Conservation (phyloP, 495 filamentous ascomycete species). For the Podospora appendiculata region DNA sequence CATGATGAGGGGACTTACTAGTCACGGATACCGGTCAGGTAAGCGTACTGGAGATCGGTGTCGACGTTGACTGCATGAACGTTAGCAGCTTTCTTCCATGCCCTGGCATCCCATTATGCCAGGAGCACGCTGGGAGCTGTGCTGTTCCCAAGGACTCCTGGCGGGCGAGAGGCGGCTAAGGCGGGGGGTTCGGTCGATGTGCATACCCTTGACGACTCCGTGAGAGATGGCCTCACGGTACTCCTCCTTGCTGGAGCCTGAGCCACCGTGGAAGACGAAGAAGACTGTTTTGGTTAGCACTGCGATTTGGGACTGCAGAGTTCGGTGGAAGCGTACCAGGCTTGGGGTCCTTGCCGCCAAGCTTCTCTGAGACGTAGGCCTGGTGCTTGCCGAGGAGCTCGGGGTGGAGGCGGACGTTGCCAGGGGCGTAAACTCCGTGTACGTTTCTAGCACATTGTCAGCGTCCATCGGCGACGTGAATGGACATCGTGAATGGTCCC, state of each 20-base stretch:
- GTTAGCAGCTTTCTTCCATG: neutral
- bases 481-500: neutral
- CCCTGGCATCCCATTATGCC: no score
- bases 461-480: neutral
- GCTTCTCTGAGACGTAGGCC: slow-evolving; percentile 72
- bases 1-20: neutral
- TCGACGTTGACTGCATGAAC: slow-evolving; percentile 62
- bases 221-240: slow-evolving; percentile 74
- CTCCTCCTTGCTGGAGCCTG: slow-evolving; percentile 81
- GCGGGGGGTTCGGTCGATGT: neutral
- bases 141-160: no score
- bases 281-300: slow-evolving; percentile 49
- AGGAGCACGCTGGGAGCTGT: no score
- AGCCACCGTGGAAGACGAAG: slow-evolving; percentile 99
- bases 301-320: neutral
- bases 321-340: slow-evolving; percentile 32
- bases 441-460: slow-evolving; percentile 63
- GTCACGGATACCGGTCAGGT: slow-evolving; percentile 72
- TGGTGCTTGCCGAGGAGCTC: slow-evolving; percentile 95
- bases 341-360: slow-evolving; percentile 58
- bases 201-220: slow-evolving; percentile 1
- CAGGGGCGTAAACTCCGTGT: slow-evolving; percentile 98
- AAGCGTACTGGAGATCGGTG: slow-evolving; percentile 81
- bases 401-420: slow-evolving; percentile 80
- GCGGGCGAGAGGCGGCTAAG: neutral